Percentiles rank a stretch among this genome's conserved stretches.
Evolutionary conservation across 2,329 filamentous ascomycete species (phyloP).

Genomic region (Graphilbum ipis-grandicollis): DNA sequence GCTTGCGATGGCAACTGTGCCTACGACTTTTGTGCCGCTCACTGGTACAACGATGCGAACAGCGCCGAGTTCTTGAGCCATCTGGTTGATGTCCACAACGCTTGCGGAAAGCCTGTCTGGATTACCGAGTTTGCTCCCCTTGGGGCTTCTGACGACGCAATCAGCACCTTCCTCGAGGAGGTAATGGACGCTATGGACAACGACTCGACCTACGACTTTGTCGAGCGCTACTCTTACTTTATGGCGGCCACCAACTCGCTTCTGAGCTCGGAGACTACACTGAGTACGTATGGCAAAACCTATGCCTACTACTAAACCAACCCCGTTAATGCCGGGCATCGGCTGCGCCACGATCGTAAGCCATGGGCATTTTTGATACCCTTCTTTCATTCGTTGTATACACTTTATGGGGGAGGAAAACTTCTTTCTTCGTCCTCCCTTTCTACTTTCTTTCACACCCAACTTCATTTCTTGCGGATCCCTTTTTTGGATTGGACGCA

Average conservation of each 20-base stretch:
- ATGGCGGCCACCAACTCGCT: slow-evolving; percentile 27
- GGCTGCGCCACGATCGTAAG: neutral
- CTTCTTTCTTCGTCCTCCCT: neutral
- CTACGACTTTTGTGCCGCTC: slow-evolving; percentile 42
- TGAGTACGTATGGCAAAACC: slow-evolving; percentile 29
- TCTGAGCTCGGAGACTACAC: slow-evolving; percentile 19
- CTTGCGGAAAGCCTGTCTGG: slow-evolving; percentile 38
- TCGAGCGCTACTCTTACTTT: slow-evolving; percentile 41
- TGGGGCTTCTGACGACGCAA: slow-evolving; percentile 21
- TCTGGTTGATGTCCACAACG: slow-evolving; percentile 25
- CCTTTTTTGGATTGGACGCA: neutral
- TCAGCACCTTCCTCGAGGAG: slow-evolving; percentile 28
- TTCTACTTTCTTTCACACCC: neutral
- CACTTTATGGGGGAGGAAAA: neutral
- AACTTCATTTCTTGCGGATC: neutral
- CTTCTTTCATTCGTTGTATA: slow-evolving; percentile 8
- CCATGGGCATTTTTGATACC: slow-evolving; percentile 7
- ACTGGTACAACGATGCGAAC: slow-evolving; percentile 42
- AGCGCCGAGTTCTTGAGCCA: slow-evolving; percentile 36
- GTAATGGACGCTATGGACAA: slow-evolving; percentile 30
- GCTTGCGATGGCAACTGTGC: slow-evolving; percentile 33
- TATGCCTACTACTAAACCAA: slow-evolving; percentile 23
- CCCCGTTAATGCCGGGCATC: neutral
- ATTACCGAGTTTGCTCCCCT: slow-evolving; percentile 46
- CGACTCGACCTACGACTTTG: slow-evolving; percentile 25